Conservation (phyloP, 352 stramenopile genomes). For the Phytopythium oedochilum region DNA sequence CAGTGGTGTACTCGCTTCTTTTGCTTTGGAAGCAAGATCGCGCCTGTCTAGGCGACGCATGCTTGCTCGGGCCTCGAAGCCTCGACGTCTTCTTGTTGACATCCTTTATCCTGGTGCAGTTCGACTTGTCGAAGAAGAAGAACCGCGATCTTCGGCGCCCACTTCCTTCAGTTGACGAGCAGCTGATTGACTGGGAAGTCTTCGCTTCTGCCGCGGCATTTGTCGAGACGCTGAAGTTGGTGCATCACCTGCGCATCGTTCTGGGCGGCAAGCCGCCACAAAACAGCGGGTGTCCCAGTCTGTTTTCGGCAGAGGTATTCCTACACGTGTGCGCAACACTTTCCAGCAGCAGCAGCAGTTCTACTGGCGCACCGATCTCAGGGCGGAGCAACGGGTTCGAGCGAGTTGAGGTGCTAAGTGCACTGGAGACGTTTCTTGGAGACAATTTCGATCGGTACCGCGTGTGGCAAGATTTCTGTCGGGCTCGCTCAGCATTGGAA, state of each 20-base stretch:
- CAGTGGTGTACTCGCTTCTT: conserved; percentile 48
- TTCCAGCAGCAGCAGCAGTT: not conserved
- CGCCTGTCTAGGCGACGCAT: conserved; percentile 18
- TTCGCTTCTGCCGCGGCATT: conserved; percentile 42
- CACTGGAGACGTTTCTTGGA: conserved; percentile 17
- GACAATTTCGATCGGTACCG: conserved; percentile 10
- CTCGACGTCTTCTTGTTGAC: conserved; percentile 58
- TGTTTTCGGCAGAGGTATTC: conserved; percentile 70
- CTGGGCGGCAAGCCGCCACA: conserved; percentile 36
- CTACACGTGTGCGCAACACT: conserved; percentile 30
- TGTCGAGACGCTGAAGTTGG: conserved; percentile 46
- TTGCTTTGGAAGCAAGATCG: conserved; percentile 47
- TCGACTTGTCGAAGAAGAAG: conserved; percentile 26
- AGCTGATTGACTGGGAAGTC: conserved; percentile 43
- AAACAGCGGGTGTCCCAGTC: conserved; percentile 33
- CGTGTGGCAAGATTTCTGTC: conserved; percentile 30
- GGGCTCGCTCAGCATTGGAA: conserved; percentile 22
- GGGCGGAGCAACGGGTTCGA: not conserved
- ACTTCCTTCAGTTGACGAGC: conserved; percentile 19
- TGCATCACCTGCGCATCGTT: conserved; percentile 46
- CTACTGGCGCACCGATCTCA: not conserved
- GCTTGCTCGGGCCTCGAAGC: conserved; percentile 28
- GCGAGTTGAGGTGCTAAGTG: not conserved
- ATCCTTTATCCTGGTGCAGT: conserved; percentile 36
- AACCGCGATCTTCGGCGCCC: conserved; percentile 1